Evolutionary conservation across 768 basidiomycete species (phyloP), one percentile per base, ranked within the genome.

Genomic region (Pisolithus orientalis): DNA sequence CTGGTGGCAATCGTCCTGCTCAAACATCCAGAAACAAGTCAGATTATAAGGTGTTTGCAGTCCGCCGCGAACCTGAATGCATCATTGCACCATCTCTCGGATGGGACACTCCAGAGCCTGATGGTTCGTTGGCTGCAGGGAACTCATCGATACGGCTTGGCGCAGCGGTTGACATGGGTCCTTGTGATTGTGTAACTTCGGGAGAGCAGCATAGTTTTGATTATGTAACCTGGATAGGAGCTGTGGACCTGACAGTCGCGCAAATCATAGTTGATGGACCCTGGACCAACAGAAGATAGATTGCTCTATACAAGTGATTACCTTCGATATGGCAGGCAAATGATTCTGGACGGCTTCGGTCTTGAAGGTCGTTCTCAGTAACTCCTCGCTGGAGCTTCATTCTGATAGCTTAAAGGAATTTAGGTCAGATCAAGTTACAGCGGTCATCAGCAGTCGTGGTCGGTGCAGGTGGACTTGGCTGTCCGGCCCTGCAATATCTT

Each of bases 401-500:
- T 21, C 11, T 17, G 34, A 24, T 42, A 6, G 44, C 43, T 60
- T 55, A 58, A 7, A 21, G 38, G 6, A 24, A 47, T 32, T 37
- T 45, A 94, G 95, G 89, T 17, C 95, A 98, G 67, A 66, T 93
- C 39, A 91, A 85, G 65, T 73, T 99, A 9, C 83, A 83, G 53
- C 61, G 73, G 7, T 81, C 93, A 0, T 83, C 84, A 2, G 84
- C 94, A 2, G 83, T 84, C 14, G 91, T 98, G 4, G 81, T 97
- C 4, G 96, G 96, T 27, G 96, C 94, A 14, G 96, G 96, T 0
- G 96, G 96, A 8, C 76, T 99, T 11, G 96, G 96, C 10, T 98
- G 96, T 66, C 94, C 96, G 44, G 91, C 90, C 39, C 75, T 99
- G 44, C 92, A 96, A 63, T 96, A 98, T 67, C 81, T 99, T 10